phyloP scores from a whole-genome alignment of 306 rosid species.

The Hippophae gyantsensis region DNA sequence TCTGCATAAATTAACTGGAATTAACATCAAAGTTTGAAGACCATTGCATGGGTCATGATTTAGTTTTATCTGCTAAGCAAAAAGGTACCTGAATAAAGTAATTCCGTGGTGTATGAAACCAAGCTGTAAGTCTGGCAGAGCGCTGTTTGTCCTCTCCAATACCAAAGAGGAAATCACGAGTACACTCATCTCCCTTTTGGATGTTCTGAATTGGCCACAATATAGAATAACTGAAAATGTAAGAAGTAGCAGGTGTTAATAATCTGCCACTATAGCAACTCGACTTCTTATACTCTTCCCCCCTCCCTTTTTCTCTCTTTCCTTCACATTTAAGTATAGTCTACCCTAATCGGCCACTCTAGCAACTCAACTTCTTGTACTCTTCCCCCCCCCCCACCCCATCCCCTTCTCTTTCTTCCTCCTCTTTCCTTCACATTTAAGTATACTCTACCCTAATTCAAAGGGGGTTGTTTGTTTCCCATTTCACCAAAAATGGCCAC shows the following conservation, averaged over 20 bases:
- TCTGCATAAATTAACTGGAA: constrained; percentile 40
- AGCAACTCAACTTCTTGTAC: no score
- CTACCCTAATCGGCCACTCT: no score
- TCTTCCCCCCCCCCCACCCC: no score
- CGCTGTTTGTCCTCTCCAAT: constrained; percentile 89
- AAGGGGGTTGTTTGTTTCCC: no score
- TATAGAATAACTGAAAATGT: constrained; percentile 58
- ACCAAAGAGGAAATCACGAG: constrained; percentile 80
- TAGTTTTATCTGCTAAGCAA: constrained; percentile 6
- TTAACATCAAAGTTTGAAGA: constrained; percentile 1
- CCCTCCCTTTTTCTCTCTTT: no score
- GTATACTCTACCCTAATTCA: no score
- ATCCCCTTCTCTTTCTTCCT: no score
- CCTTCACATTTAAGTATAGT: no score
- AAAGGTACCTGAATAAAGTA: constrained; percentile 62
- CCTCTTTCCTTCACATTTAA: no score
- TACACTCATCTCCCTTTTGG: constrained; percentile 62
- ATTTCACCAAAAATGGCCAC: no score
- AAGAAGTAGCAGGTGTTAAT: constrained; percentile 9
- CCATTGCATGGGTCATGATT: no score
- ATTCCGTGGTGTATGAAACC: constrained; percentile 79
- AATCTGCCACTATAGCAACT: not conserved
- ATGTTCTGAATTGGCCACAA: constrained; percentile 72
- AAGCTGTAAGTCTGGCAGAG: constrained; percentile 87
- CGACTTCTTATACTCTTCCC: no score